Evolutionary conservation across 208 protist species (phyloP), one percentile per base, ranked within the genome.

Genomic region (Leishmania arabica): DNA sequence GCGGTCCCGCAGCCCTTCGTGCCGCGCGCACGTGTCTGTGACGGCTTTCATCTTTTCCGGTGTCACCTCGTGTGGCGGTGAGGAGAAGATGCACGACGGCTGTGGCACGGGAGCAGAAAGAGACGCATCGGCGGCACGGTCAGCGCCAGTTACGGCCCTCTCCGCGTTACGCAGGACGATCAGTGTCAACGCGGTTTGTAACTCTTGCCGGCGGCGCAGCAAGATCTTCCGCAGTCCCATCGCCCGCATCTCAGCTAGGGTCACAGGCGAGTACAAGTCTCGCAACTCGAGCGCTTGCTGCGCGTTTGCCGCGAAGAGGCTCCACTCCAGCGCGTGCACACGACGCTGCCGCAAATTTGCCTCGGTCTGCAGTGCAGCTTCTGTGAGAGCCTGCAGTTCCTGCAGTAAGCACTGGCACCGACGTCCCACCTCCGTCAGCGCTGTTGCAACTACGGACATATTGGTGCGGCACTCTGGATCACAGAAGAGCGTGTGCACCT

Each of bases 221-320:
- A 82, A 80, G 15, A 72, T 42, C 54, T 84, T 88, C 69, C 78
- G 83, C 73, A 77, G 69, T 53, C 80, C 77, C 49, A 88, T 84
- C 60, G 64, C 65, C 40, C 79, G 75, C 74, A 83, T 64, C 77
- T 88, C 84, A 1, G 80, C 58, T 19, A 86, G 62, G 9, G 87
- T 80, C 34, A 66, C 51, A 11, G 84, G 45, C 37, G 84, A 75
- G 66, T 83, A 65, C 4, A 89, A 68, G 82, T 86, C 81, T 15
- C 7, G 15, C 74, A 86, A 75, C 11, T 83, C 79, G 17, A 54
- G 78, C 31, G 75, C 77, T 53, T 86, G 79, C n/a, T 83, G 64
- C 42, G 75, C 75, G 58, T 86, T 77, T 5, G 86, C 79, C 8
- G 83, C 83, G 54, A 78, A 81, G 62, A 87, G 24, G 8, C 72